These are phyloP conservation scores for Cytospora mali DNA, from an alignment of 2,329 filamentous ascomycete genomes.

Conservation along the genomic window DNA sequence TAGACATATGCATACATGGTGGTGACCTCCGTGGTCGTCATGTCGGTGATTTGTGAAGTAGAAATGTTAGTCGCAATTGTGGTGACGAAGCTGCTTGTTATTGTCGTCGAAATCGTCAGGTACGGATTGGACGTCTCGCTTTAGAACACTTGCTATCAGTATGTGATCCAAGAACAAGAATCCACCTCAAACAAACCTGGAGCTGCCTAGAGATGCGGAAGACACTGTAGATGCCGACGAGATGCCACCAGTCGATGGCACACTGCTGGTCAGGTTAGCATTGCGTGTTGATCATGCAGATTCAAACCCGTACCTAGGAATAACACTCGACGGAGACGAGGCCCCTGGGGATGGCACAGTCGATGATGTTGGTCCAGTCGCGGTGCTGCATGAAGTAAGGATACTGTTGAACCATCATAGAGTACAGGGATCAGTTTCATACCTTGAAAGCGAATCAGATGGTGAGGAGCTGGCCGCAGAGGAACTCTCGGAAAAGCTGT, in stretches of 20 bases:
- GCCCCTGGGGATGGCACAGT: neutral
- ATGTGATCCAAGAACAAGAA: neutral
- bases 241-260: neutral
- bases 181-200: slow-evolving; percentile 1
- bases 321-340: slow-evolving; percentile 6
- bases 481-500: neutral
- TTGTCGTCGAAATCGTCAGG: slow-evolving; percentile 17
- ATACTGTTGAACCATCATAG: neutral
- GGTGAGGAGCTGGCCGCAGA: neutral
- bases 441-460: slow-evolving; percentile 9
- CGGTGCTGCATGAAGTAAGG: slow-evolving; percentile 1
- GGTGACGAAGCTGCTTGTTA: slow-evolving; percentile 24
- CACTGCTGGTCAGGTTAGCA: neutral
- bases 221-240: neutral
- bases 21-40: slow-evolving; percentile 18
- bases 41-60: slow-evolving; percentile 26
- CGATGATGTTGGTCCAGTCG: neutral
- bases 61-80: slow-evolving; percentile 26
- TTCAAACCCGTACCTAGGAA: neutral
- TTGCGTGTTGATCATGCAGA: neutral
- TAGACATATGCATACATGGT: slow-evolving; percentile 6
- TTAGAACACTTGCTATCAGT: neutral
- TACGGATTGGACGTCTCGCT: neutral
- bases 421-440: neutral
- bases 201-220: neutral